phyloP scores from a whole-genome alignment of 345 rosid genomes.

The sweet orange (Citrus sinensis) region DNA sequence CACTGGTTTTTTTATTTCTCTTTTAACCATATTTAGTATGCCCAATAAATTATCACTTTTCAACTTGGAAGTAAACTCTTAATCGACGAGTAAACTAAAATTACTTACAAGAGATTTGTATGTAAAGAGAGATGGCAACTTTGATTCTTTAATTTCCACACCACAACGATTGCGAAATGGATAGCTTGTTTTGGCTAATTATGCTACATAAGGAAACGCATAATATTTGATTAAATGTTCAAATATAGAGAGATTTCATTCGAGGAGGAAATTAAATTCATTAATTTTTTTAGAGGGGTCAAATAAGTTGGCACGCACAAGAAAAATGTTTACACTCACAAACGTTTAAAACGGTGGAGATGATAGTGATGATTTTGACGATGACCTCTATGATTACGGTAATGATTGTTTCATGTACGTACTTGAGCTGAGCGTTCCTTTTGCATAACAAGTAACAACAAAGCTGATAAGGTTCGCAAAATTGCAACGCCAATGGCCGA shows the following conservation, averaged over 20 bases:
- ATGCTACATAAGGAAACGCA: neutral
- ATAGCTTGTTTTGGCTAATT: neutral
- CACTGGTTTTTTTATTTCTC: conserved; percentile 10
- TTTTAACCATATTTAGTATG: conserved; percentile 16
- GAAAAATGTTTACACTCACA: neutral
- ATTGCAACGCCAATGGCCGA: too few relatives aligned
- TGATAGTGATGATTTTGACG: neutral
- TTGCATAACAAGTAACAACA: neutral
- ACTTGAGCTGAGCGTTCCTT: neutral
- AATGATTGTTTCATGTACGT: neutral
- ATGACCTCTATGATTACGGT: conserved; percentile 1
- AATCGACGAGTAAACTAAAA: neutral
- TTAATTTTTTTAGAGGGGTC: neutral
- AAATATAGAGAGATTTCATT: neutral
- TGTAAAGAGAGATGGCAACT: neutral
- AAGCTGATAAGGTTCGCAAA: neutral
- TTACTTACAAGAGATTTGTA: neutral
- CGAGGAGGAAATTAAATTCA: neutral
- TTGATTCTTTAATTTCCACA: neutral
- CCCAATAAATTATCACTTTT: conserved; percentile 9
- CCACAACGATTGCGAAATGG: neutral
- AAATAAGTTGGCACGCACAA: neutral
- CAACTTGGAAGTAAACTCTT: neutral
- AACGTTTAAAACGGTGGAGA: neutral
- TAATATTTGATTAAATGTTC: neutral